Evolutionary conservation across 2,329 filamentous ascomycete species (phyloP).

Genomic region (Ophiostoma ips): DNA sequence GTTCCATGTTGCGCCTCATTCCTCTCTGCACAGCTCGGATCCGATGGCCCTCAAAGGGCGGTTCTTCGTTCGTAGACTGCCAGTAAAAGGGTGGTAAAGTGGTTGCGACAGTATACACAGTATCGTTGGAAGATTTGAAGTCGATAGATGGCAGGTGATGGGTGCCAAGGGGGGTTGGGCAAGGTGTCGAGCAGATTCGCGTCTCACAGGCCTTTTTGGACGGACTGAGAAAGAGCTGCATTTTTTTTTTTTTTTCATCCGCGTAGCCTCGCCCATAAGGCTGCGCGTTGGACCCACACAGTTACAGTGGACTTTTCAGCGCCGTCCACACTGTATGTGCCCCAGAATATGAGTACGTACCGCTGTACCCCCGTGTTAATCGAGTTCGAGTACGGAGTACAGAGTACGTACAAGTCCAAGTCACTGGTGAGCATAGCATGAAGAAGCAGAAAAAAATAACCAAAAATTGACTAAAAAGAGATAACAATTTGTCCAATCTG

Average conservation of each 20-base stretch:
- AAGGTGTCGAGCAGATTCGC: neutral
- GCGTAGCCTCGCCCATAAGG: constrained; percentile 1
- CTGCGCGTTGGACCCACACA: neutral
- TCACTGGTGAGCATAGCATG: neutral
- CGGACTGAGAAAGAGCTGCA: neutral
- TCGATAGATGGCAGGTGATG: neutral
- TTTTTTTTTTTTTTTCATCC: neutral
- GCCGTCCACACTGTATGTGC: neutral
- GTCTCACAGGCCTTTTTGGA: neutral
- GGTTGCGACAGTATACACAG: too few species aligned
- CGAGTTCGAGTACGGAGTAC: too few species aligned
- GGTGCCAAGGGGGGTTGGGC: neutral
- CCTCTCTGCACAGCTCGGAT: neutral
- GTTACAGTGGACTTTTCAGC: neutral
- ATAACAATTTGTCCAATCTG: neutral
- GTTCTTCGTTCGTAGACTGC: neutral
- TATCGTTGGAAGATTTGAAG: too few species aligned
- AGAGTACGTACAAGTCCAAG: neutral
- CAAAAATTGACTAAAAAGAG: neutral
- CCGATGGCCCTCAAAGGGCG: neutral
- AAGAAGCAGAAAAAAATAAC: neutral
- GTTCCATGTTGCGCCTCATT: neutral
- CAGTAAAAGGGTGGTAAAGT: neutral
- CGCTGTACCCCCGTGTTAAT: too few species aligned
- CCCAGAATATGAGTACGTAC: too few species aligned